Evolutionary conservation across 306 rosid genomes (phyloP).

Genomic region (Vigna unguiculata): DNA sequence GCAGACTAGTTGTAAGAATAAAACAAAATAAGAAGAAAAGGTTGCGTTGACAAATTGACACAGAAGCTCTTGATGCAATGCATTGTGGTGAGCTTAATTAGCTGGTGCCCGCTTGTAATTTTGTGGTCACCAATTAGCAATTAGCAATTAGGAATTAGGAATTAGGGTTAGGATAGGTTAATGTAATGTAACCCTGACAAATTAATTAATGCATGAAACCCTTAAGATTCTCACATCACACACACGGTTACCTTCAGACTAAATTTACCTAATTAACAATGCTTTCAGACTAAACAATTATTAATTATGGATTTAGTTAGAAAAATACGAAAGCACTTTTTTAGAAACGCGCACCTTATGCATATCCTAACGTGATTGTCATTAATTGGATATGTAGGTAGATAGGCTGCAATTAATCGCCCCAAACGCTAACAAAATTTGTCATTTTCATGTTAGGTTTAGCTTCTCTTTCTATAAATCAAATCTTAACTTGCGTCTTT

Average conservation of each 20-base stretch:
- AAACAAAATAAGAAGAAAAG: constrained; percentile 38
- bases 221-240: neutral
- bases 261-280: neutral
- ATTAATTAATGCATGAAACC: neutral
- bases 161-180: constrained; percentile 18
- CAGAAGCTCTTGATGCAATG: constrained; percentile 36
- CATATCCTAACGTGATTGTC: constrained; percentile 16
- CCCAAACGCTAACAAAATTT: neutral
- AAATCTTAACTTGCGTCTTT: no score
- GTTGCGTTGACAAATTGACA: constrained; percentile 41
- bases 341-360: neutral
- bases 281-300: no score
- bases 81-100: constrained; percentile 22
- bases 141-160: constrained; percentile 2
- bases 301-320: no score
- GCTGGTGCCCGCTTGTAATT: constrained; percentile 35
- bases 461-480: neutral
- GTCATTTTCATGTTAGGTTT: constrained; percentile 40
- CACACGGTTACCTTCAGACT: constrained; percentile 7
- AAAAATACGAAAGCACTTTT: no score
- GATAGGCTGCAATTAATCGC: constrained; percentile 34
- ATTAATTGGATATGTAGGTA: constrained; percentile 31
- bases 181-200: constrained; percentile 9
- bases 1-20: constrained; percentile 40
- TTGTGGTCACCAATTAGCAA: constrained; percentile 36